A percentile compares a stretch with the other conserved stretches of the same genome.
Evolutionary conservation across 345 rosid genomes (phyloP).

Genomic region (Populus nigra): DNA sequence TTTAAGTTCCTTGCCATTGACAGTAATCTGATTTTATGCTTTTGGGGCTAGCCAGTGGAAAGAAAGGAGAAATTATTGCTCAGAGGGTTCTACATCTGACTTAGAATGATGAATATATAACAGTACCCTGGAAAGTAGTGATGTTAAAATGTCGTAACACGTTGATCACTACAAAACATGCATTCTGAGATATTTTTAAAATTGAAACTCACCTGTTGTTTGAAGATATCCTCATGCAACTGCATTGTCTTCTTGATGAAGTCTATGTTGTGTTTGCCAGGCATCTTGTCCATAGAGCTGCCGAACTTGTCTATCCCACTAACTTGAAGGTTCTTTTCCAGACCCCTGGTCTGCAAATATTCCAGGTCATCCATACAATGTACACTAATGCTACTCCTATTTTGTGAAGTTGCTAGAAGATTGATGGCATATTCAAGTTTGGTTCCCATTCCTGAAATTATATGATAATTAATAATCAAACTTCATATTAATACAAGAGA

Average conservation of each 20-base stretch:
- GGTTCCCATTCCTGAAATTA: conserved; percentile 82
- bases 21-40: neutral
- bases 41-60: neutral
- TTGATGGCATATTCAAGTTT: conserved; percentile 39
- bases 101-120: neutral
- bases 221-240: conserved; percentile 70
- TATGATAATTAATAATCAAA: conserved; percentile 8
- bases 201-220: conserved; percentile 53
- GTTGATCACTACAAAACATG: neutral
- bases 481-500: neutral
- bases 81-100: neutral
- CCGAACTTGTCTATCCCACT: conserved; percentile 15
- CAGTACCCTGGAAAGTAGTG: neutral
- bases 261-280: conserved; percentile 46
- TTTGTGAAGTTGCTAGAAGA: conserved; percentile 33
- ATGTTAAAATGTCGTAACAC: neutral
- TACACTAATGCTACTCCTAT: conserved; percentile 30
- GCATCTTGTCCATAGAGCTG: conserved; percentile 44
- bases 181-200: neutral
- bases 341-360: conserved; percentile 22
- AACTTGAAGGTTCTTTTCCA: conserved; percentile 20
- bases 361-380: conserved; percentile 44
- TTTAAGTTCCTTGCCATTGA: neutral
- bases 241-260: conserved; percentile 74
- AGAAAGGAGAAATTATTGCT: neutral